Base-by-base conservation (phyloP, 805 yeast genomes). In the Cyberlindnera euphorbiiphila region DNA sequence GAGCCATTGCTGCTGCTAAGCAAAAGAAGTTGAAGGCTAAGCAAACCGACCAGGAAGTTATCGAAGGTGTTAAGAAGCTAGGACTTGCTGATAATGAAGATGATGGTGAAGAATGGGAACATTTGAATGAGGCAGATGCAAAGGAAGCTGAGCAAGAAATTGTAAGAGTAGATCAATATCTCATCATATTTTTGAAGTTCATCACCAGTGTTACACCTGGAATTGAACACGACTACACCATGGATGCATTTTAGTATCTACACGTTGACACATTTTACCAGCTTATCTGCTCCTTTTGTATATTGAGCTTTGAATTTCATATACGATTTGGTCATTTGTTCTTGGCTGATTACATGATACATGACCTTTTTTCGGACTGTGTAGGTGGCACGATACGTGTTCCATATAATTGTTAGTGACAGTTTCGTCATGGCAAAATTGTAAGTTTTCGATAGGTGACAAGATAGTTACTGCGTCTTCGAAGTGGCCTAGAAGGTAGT, bases 131-230 rank as follows among this genome's bases (percentile, higher is more conserved):
- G 22, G 41, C 41, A 19, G 59, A 51, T 15, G 50, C 47, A 6
- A 62, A 60, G 38, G 53, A 51, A 8, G 65, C 60, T 19, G 62
- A 27, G 18, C 34, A 62, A 21, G 68, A 64, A 24, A 71, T 78
- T 14, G 69, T 91, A 7, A 71, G 96, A 21, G 97, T 83, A 2
- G 98, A 93, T 59, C 97, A 89, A 57, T 93, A 93, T 57, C 64
- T 93, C 47, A 71, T 93, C 25, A 81, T 91, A 12, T 93, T 93
- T 59, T 70, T 93, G 54, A 93, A 93, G 63, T 93, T 93, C 56
- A 91, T 93, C 32, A 85, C 97, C 8, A 86, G 97, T 65, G 98
- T 93, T 8, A 89, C 96, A 1, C 98, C 98, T 0, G 96, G 97
- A 13, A 89, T 93, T 39, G 96, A 91, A 64, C 94, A 91, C 61